These are phyloP conservation scores for Alnus glutinosa DNA, from an alignment of 306 rosid species.

Conservation along the genomic window DNA sequence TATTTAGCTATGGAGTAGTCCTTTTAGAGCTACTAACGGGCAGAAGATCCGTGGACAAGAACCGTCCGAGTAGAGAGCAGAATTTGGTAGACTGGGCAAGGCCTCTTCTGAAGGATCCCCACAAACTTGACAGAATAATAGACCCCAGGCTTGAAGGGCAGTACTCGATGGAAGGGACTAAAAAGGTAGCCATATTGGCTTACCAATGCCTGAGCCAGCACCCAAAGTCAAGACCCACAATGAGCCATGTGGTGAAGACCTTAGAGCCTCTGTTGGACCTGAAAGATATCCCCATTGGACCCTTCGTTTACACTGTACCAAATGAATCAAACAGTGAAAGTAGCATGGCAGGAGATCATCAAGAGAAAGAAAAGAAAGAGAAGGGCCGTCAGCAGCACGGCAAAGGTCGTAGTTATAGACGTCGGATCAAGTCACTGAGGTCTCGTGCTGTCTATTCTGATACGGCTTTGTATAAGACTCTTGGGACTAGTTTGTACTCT, in stretches of 20 bases:
- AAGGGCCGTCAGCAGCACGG: constrained; percentile 27
- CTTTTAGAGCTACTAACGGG: constrained; percentile 83
- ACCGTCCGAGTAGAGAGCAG: constrained; percentile 60
- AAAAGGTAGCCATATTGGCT: constrained; percentile 61
- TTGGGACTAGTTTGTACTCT: constrained; percentile 55
- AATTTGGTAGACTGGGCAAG: constrained; percentile 88
- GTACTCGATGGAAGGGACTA: constrained; percentile 70
- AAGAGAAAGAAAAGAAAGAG: constrained; percentile 17
- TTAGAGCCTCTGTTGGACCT: constrained; percentile 58
- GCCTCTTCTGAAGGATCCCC: constrained; percentile 60
- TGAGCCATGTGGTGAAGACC: constrained; percentile 71
- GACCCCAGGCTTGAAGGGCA: constrained; percentile 82
- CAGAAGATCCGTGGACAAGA: constrained; percentile 67
- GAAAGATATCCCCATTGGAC: constrained; percentile 63
- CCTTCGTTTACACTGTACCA: constrained; percentile 80
- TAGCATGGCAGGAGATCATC: constrained; percentile 1
- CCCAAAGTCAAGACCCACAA: constrained; percentile 75
- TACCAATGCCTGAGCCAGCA: constrained; percentile 67
- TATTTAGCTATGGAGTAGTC: constrained; percentile 84
- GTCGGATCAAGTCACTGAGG: constrained; percentile 41
- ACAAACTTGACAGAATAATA: constrained; percentile 66
- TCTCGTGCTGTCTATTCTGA: constrained; percentile 66
- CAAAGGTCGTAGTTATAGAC: constrained; percentile 42
- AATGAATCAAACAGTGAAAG: constrained; percentile 26
- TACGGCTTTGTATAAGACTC: constrained; percentile 60